Evolutionary conservation across 2,329 filamentous ascomycete species (phyloP).

Genomic region (Penicillium corylophilum): DNA sequence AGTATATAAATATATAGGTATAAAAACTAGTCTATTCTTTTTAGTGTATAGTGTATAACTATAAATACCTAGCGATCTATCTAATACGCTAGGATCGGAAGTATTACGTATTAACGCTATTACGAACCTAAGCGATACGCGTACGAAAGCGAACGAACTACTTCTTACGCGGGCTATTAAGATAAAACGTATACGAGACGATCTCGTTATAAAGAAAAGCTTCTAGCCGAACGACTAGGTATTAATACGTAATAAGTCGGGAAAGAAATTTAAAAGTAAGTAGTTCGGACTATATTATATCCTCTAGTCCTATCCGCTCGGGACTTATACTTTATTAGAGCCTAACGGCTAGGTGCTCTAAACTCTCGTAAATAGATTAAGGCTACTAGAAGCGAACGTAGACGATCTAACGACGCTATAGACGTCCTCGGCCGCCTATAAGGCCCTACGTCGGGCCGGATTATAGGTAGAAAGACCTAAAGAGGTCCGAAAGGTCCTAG

Average conservation of each 20-base stretch:
- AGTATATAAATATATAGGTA: neutral
- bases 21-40: neutral
- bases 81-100: too few species aligned
- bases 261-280: slow-evolving; percentile 11
- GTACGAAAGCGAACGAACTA: neutral
- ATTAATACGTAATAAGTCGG: neutral
- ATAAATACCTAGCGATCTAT: neutral
- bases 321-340: slow-evolving; percentile 5
- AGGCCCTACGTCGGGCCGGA: too few species aligned
- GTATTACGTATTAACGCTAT: neutral
- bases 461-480: too few species aligned
- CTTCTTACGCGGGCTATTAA: neutral
- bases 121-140: neutral
- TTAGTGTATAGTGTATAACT: neutral
- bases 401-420: neutral
- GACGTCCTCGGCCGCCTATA: too few species aligned
- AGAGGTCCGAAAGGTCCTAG: too few species aligned
- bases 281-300: slow-evolving; percentile 10
- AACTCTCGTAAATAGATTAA: neutral
- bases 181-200: neutral
- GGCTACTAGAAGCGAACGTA: neutral
- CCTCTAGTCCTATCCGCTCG: neutral
- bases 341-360: neutral
- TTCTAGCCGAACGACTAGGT: slow-evolving; percentile 3
- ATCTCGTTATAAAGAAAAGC: slow-evolving; percentile 3